These are phyloP conservation scores for Chaetomium tenue DNA, from an alignment of 495 filamentous ascomycete genomes.

Conservation along the genomic window DNA sequence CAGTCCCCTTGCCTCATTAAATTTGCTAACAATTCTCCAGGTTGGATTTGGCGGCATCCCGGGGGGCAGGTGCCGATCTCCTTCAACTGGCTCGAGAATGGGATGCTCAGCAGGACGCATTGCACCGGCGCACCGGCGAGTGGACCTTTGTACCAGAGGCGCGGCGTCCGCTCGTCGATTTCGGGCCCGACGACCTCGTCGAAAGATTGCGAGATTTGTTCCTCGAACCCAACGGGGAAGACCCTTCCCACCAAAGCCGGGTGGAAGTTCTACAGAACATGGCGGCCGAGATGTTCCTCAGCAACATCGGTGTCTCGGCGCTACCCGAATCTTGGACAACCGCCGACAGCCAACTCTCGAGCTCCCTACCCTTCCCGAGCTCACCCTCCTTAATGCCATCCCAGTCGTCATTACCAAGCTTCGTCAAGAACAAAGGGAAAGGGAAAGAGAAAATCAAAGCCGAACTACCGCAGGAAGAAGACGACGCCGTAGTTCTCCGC, in stretches of 20 bases:
- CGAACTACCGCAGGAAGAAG: background rate
- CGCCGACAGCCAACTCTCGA: conserved; percentile 6
- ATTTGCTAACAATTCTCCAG: conserved; percentile 20
- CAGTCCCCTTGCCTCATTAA: background rate
- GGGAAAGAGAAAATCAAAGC: background rate
- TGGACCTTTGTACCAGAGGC: conserved; percentile 20
- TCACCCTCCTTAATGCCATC: conserved; percentile 23
- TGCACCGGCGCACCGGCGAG: conserved; percentile 16
- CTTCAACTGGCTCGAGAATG: conserved; percentile 25
- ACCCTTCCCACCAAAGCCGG: conserved; percentile 3
- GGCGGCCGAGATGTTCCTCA: conserved; percentile 30
- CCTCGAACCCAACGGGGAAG: background rate
- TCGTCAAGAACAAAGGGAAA: conserved; percentile 8
- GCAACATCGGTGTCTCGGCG: conserved; percentile 26
- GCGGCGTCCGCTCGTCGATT: conserved; percentile 17
- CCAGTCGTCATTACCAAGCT: conserved; percentile 5
- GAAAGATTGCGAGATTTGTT: conserved; percentile 20
- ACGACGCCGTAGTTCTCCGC: conserved; percentile 22
- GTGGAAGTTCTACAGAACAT: conserved; percentile 22
- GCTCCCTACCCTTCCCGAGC: conserved; percentile 25
- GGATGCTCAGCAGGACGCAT: conserved; percentile 21
- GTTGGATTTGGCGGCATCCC: conserved; percentile 22
- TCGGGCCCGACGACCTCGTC: conserved; percentile 23
- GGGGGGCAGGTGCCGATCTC: conserved; percentile 2
- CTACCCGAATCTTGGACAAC: conserved; percentile 13